phyloP scores from a whole-genome alignment of 768 basidiomycete species.

The Amanita exitialis region DNA sequence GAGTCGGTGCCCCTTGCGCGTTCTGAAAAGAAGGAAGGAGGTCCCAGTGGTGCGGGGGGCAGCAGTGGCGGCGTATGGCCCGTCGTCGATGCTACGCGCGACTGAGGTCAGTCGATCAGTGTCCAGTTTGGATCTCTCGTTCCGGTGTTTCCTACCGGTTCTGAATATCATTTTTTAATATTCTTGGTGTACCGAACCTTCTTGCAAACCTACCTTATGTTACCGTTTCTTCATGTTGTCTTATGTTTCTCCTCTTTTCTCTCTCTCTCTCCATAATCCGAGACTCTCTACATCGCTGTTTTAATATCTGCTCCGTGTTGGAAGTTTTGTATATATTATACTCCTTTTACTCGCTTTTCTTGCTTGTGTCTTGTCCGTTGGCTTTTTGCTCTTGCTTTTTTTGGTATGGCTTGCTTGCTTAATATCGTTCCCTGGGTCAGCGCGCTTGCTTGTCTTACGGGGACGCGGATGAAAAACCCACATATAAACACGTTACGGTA shows the following conservation, averaged over 20 bases:
- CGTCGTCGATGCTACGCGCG: constrained; percentile 17
- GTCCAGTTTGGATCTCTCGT: too few relatives aligned
- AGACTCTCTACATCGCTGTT: neutral
- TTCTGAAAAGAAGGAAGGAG: constrained; percentile 2
- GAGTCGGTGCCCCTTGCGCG: constrained; percentile 6
- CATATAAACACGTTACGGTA: neutral
- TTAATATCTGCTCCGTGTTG: neutral
- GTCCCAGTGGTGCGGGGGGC: constrained; percentile 15
- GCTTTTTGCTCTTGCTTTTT: neutral
- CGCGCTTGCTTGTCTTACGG: neutral
- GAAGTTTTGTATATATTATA: neutral
- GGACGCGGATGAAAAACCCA: neutral
- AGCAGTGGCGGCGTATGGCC: constrained; percentile 21
- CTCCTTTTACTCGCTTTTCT: neutral
- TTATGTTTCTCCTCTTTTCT: neutral
- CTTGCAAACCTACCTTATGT: neutral
- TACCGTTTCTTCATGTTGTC: neutral
- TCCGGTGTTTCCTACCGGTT: neutral
- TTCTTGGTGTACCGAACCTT: neutral
- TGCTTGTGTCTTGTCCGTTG: neutral
- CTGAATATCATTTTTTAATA: neutral
- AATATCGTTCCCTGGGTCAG: neutral
- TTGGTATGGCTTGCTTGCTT: neutral
- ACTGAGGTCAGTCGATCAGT: constrained; percentile 8
- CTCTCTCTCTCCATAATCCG: neutral